Evolutionary conservation across 345 rosid species (phyloP), one percentile per base, ranked within the genome.

Genomic region (Kandelia obovata): DNA sequence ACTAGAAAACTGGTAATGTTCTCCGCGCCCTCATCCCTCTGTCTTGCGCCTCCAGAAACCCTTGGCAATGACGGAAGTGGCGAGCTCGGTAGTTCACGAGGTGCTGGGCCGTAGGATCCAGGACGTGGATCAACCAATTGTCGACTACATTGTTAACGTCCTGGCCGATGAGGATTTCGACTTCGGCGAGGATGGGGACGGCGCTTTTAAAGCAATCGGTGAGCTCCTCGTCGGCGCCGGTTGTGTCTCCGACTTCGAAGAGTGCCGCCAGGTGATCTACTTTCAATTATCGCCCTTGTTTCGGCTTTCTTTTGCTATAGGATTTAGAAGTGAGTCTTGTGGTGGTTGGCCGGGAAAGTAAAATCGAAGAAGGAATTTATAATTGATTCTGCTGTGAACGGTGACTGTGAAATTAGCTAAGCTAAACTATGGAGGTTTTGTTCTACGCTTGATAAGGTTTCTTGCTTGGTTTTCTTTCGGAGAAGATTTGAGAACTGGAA

Each of bases 151-250:
- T 83, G 82, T 92, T 80, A 95, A 92, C 71, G 98, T 95, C 77
- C 98, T 95, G 70, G 99, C 97, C 56, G 98, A 92, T 72, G 96
- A 92, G 59, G 99, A 92, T 79, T 92, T 95, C 83, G 98, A 95
- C 73, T 92, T 90, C 78, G 99, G 98, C 61, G 88, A 83, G 58
- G 93, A 89, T 53, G 99, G 99, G 6, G 94, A 87, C 20, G 99
- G 99, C 71, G 93, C 89, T 55, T 85, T 86, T 56, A 92, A 95
- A 28, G 91, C 99, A 74, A 75, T 95, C 73, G 98, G 98, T 27
- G 97, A 92, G 80, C 91, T 95, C 68, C 98, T 95, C 52, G 88
- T 95, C 28, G 89, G 87, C 53, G 94, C 91, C 27, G 98, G 78
- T 35, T 92, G 98, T 81, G 99, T 92, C 37, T 76, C 88, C 60